A percentile compares a stretch with the other conserved stretches of the same genome.
phyloP scores from a whole-genome alignment of 2,329 filamentous ascomycete genomes.

The Penicillium sp. region DNA sequence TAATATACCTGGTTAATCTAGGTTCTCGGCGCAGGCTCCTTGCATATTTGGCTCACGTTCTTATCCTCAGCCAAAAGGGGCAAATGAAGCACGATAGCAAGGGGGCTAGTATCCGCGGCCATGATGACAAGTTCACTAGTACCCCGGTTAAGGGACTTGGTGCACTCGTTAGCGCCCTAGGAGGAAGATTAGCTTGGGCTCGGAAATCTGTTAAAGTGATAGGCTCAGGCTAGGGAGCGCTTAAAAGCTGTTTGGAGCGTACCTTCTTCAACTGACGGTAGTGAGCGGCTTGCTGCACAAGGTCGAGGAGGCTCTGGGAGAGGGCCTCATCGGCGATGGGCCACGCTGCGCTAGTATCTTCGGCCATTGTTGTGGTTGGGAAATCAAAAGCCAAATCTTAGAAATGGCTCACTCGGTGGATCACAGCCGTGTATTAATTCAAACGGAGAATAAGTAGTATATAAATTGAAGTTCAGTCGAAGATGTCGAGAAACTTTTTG shows the following conservation, averaged over 20 bases:
- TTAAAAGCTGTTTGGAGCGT: too few relatives aligned
- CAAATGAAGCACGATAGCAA: constrained; percentile 84
- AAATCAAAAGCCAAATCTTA: constrained; percentile 20
- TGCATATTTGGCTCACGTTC: constrained; percentile 44
- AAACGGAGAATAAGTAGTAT: constrained; percentile 2
- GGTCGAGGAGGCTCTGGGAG: constrained; percentile 77
- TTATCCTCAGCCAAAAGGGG: constrained; percentile 80
- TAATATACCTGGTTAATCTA: not conserved
- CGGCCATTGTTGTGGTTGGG: constrained; percentile 28
- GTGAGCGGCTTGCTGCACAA: constrained; percentile 67
- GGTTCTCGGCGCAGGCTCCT: not conserved
- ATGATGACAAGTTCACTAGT: constrained; percentile 1
- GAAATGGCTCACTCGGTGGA: constrained; percentile 40
- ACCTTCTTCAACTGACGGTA: constrained; percentile 56
- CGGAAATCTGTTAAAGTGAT: too few relatives aligned
- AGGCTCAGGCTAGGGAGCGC: too few relatives aligned
- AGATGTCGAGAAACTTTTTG: not conserved
- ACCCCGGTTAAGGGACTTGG: constrained; percentile 78
- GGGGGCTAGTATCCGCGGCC: constrained; percentile 80
- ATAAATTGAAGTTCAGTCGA: constrained; percentile 1
- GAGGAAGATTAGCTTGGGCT: not conserved
- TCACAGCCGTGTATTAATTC: constrained; percentile 29
- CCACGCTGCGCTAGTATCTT: constrained; percentile 53
- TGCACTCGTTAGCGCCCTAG: constrained; percentile 44
- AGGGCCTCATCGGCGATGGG: constrained; percentile 70